These are phyloP conservation scores for Pseudogymnoascus sp. DNA, from an alignment of 2,329 filamentous ascomycete genomes.

Conservation along the genomic window DNA sequence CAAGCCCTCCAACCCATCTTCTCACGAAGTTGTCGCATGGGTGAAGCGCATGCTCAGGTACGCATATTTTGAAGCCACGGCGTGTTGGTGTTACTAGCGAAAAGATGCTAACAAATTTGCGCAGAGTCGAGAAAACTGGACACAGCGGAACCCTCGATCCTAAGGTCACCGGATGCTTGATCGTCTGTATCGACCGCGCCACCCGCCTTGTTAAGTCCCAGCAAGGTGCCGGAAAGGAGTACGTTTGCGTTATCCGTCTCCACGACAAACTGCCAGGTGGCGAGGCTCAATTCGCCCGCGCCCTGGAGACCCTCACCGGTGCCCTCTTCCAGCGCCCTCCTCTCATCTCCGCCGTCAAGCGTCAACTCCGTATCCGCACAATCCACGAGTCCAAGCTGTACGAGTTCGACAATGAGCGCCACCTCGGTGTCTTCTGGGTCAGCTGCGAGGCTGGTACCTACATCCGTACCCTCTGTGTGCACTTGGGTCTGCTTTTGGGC, in stretches of 20 bases:
- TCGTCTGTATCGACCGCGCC: conserved; percentile 92
- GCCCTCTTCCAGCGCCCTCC: conserved; percentile 96
- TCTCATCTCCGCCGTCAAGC: conserved; percentile 97
- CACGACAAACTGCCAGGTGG: conserved; percentile 94
- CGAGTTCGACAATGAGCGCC: conserved; percentile 97
- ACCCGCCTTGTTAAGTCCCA: conserved; percentile 98
- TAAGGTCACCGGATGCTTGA: conserved; percentile 93
- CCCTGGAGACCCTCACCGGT: conserved; percentile 91
- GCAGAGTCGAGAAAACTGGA: conserved; percentile 86
- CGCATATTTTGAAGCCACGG: conserved; percentile 19
- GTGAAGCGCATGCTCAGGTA: conserved; percentile 95
- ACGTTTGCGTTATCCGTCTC: conserved; percentile 89
- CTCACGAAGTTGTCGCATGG: conserved; percentile 98
- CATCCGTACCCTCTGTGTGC: conserved; percentile 95
- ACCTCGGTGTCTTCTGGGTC: conserved; percentile 98
- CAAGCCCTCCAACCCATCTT: conserved; percentile 95
- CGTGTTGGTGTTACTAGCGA: background rate
- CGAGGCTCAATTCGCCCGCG: conserved; percentile 85
- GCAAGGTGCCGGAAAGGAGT: conserved; percentile 98
- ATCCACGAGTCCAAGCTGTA: conserved; percentile 95
- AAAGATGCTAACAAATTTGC: conserved; percentile 18
- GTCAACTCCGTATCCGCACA: conserved; percentile 94
- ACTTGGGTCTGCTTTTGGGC: conserved; percentile 68
- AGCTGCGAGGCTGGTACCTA: conserved; percentile 98
- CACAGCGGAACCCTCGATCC: conserved; percentile 98